Evolutionary conservation across 768 basidiomycete species (phyloP).

Genomic region (Suillus fuscotomentosus): DNA sequence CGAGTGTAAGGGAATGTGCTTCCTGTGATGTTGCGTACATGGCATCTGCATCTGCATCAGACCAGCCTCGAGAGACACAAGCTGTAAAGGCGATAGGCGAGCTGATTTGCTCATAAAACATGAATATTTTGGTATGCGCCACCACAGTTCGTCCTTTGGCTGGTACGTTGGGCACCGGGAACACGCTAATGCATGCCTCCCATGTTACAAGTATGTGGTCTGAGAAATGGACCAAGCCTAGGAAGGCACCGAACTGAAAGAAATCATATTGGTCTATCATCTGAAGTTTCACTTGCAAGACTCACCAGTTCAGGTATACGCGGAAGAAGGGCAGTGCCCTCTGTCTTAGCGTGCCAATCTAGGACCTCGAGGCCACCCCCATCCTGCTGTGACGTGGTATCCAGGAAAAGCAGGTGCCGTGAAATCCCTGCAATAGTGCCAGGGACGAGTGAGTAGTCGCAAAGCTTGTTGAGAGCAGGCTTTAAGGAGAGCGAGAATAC

Average conservation of each 20-base stretch:
- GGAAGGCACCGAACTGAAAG: constrained; percentile 21
- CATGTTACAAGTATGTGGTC: constrained; percentile 24
- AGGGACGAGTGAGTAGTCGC: constrained; percentile 21
- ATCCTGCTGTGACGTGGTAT: constrained; percentile 16
- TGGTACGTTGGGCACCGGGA: constrained; percentile 20
- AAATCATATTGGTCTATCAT: background rate
- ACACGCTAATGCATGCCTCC: constrained; percentile 27
- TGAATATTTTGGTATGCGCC: constrained; percentile 23
- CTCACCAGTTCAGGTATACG: constrained; percentile 20
- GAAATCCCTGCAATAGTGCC: constrained; percentile 22
- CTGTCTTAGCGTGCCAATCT: constrained; percentile 22
- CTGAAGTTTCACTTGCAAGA: background rate
- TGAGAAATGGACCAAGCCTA: constrained; percentile 23
- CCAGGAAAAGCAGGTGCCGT: constrained; percentile 21
- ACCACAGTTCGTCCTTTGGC: constrained; percentile 18
- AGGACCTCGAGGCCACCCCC: constrained; percentile 23
- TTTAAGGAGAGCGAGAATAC: constrained; percentile 19
- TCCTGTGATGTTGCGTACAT: background rate
- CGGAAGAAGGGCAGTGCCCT: constrained; percentile 25
- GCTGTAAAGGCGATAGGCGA: constrained; percentile 27
- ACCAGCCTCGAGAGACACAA: constrained; percentile 6
- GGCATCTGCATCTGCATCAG: too few species aligned
- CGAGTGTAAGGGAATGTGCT: constrained; percentile 17
- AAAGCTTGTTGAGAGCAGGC: constrained; percentile 18
- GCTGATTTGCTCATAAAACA: constrained; percentile 22